Evolutionary conservation across 2,329 filamentous ascomycete species (phyloP), one percentile per base, ranked within the genome.

Genomic region (Elsinoe arachidis): DNA sequence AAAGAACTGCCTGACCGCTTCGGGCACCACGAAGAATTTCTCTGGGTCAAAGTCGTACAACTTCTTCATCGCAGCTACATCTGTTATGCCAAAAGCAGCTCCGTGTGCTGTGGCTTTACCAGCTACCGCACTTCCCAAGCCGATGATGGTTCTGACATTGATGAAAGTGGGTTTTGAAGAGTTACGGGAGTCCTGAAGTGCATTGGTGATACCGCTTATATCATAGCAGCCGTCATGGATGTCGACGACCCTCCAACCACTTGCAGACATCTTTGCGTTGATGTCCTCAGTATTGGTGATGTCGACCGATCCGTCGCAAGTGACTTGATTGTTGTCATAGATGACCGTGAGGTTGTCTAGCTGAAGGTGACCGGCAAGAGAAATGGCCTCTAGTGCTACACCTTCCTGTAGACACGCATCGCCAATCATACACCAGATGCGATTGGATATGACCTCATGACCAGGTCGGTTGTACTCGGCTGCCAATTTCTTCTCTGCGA

Each of bases 281-380:
- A 81, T 70, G 51, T 82, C 78, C 60, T 83, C 80, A 0, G 73
- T 77, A 59, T 77, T 79, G 4, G 72, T 72, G 57, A 76, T 68
- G 66, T 81, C 78, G 10, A 81, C 74, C 2, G 74, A 75, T 0
- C 80, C 80, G 59, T 82, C 80, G 62, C 80, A 82, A 5, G 80
- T 82, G 49, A 83, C 72, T 62, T 81, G 76, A 64, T 83, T 83
- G 67, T 83, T 81, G 62, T 83, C 80, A 61, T 82, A 83, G 55
- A 82, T 77, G 30, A 83, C 69, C 12, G 74, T 76, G 2, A 83
- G 69, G 63, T 83, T 83, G 69, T 79, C 75, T 17, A 83, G 70
- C 61, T 70, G 73, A 69, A 74, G 76, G 65, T 82, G 78, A 1
- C 79, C 80, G 2, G 80, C 80, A 11, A 81, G 72, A n/a, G 76